Base-by-base conservation (phyloP, 257 asterid genomes). In the Vinca minor region DNA sequence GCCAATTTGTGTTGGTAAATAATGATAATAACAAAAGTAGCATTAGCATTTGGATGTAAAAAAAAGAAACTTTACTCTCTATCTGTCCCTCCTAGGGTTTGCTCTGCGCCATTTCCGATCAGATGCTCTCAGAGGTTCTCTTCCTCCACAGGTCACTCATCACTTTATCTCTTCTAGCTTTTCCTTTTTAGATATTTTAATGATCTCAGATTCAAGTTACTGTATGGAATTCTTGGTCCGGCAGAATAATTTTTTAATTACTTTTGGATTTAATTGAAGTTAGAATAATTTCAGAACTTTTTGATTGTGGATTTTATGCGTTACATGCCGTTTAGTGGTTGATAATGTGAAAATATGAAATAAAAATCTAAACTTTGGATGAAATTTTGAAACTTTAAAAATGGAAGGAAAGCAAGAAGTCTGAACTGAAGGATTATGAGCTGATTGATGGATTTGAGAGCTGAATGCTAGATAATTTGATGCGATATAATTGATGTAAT, bases 81-180 rank as follows among this genome's bases (percentile, higher is more conserved):
- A 25, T 31, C 15, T 56, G 14, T 17, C 62, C n/a, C 41, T 4
- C 28, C 26, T 56, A 56, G 62, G 62, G 62, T 56, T n/a, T 56
- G 42, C 26, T 56, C 31, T 17, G 25, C 14, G 4, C n/a, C 41
- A 17, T 31, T 31, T 55, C 25, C 5, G 15, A 14, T 55, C 23
- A 6, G 38, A 29, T 55, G 32, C 23, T 25, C 10, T n/a, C 25
- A 1, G 2, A n/a, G n/a, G n/a, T n/a, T n/a, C n/a, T n/a, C n/a
- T n/a, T n/a, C n/a, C n/a, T n/a, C n/a, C n/a, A n/a, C n/a, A n/a
- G n/a, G n/a, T n/a, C n/a, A n/a, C n/a, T 13, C 1, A 6, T 56
- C 62, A 31, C 42, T 54, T 54, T 9, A 13, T 44, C 20, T 15
- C 49, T 44, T 44, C 23, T 54, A 11, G 11, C n/a, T 54, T 4